These are phyloP conservation scores for Mycotypha africana DNA, from an alignment of 371 early-diverging fungal species.

Conservation along the genomic window DNA sequence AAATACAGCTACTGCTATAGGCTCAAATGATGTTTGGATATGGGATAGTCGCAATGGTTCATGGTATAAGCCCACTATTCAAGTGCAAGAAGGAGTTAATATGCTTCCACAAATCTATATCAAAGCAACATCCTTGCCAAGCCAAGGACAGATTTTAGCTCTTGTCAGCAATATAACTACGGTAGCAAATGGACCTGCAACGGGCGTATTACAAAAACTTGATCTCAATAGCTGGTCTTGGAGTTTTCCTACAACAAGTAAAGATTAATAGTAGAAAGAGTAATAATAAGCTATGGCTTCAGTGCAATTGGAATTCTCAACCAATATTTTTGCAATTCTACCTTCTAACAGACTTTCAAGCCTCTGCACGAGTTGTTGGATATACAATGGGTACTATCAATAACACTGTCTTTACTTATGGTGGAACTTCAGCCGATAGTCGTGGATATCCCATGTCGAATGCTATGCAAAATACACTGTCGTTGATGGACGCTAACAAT, in stretches of 20 bases:
- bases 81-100: constrained; percentile 15
- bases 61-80: constrained; percentile 33
- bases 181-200: constrained; percentile 19
- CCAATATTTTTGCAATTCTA: too few species aligned
- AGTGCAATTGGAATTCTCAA: too few species aligned
- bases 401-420: constrained; percentile 41
- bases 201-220: constrained; percentile 34
- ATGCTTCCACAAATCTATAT: constrained; percentile 33
- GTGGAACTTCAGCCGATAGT: constrained; percentile 32
- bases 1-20: constrained; percentile 7
- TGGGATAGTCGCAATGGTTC: constrained; percentile 42
- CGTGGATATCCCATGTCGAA: constrained; percentile 23
- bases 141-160: constrained; percentile 33
- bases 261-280: too few species aligned
- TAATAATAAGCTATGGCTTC: too few species aligned
- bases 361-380: constrained; percentile 14
- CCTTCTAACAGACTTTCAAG: constrained; percentile 18
- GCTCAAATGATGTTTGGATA: constrained; percentile 32
- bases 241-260: constrained; percentile 43
- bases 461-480: constrained; percentile 34
- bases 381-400: constrained; percentile 26
- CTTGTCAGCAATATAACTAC: constrained; percentile 25
- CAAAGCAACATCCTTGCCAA: constrained; percentile 25
- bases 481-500: constrained; percentile 31
- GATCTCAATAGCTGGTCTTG: constrained; percentile 42